A percentile compares a stretch with the other conserved stretches of the same genome.
phyloP scores from a whole-genome alignment of 164 flowering plant species.

The Berberis vulgaris region DNA sequence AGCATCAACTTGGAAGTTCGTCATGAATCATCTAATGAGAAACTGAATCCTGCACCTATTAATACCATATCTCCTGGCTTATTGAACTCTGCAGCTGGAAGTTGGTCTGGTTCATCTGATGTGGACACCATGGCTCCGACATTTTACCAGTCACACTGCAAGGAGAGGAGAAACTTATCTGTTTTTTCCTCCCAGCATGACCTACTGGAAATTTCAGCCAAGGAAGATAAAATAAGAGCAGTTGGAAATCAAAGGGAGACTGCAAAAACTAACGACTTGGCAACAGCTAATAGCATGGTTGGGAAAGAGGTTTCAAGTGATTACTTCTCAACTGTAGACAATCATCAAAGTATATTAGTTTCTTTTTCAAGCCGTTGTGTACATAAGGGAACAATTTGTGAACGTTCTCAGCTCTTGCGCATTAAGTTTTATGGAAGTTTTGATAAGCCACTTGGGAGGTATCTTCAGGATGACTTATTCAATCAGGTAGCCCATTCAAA shows the following conservation, averaged over 20 bases:
- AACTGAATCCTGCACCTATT: slow-evolving; percentile 8
- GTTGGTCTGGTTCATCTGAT: not conserved
- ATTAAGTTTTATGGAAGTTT: slow-evolving; percentile 83
- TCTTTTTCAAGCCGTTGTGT: slow-evolving; percentile 75
- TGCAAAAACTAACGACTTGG: slow-evolving; percentile 18
- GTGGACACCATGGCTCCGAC: not conserved
- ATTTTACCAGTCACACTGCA: not conserved
- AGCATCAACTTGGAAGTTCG: slow-evolving; percentile 20
- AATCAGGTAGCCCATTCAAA: slow-evolving; percentile 47
- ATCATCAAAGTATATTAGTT: slow-evolving; percentile 78
- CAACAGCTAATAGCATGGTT: slow-evolving; percentile 19
- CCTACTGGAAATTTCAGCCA: slow-evolving; percentile 17
- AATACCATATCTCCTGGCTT: slow-evolving; percentile 10
- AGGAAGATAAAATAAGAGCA: slow-evolving; percentile 15
- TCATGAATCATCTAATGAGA: slow-evolving; percentile 22
- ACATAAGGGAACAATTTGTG: slow-evolving; percentile 71
- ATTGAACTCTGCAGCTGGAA: slow-evolving; percentile 7
- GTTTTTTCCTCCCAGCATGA: slow-evolving; percentile 16
- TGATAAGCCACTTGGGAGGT: slow-evolving; percentile 92
- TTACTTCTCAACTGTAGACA: slow-evolving; percentile 53
- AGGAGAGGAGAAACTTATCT: slow-evolving; percentile 6
- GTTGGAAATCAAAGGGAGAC: slow-evolving; percentile 12
- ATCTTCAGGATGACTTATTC: slow-evolving; percentile 77
- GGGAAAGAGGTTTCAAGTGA: slow-evolving; percentile 41
- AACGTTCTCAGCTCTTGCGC: slow-evolving; percentile 72